Percentiles rank a stretch among this genome's conserved stretches.
These are phyloP conservation scores for Ophiosphaerella narmari DNA, from an alignment of 2,329 filamentous ascomycete species.

Conservation along the genomic window DNA sequence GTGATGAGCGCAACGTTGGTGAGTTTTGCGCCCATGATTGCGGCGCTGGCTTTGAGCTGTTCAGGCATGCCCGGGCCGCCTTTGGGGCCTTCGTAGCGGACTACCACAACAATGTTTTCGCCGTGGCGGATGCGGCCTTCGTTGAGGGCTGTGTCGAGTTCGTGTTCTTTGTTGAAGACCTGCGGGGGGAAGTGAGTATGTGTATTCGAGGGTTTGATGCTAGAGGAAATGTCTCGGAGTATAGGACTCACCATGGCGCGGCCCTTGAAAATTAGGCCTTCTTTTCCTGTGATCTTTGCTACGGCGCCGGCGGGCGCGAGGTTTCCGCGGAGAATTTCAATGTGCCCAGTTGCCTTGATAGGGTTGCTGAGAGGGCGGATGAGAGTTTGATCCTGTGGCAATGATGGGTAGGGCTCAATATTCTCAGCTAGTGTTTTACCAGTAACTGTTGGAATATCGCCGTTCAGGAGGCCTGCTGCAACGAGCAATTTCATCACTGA, in stretches of 20 bases:
- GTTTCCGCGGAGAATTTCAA: constrained; percentile 87
- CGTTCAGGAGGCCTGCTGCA: constrained; percentile 75
- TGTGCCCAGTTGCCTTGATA: constrained; percentile 84
- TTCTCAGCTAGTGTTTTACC: constrained; percentile 84
- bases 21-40: constrained; percentile 89
- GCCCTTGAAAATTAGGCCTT: constrained; percentile 81
- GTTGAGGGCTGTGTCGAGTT: constrained; percentile 75
- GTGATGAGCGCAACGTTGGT: constrained; percentile 90
- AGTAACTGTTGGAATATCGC: constrained; percentile 78
- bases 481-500: constrained; percentile 85
- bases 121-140: constrained; percentile 70
- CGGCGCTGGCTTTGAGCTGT: constrained; percentile 83
- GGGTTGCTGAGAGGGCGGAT: constrained; percentile 81
- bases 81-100: constrained; percentile 91
- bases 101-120: constrained; percentile 86
- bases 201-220: not conserved
- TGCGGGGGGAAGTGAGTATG: not conserved
- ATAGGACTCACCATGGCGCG: constrained; percentile 62
- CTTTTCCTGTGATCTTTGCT: constrained; percentile 95
- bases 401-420: constrained; percentile 73
- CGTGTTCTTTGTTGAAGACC: constrained; percentile 82
- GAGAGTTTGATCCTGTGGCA: constrained; percentile 79
- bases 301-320: constrained; percentile 87
- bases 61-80: constrained; percentile 97
- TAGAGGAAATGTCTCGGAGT: not conserved